Conservation (phyloP, 805 yeast genomes). For the Kodamaea neixiangensis region DNA sequence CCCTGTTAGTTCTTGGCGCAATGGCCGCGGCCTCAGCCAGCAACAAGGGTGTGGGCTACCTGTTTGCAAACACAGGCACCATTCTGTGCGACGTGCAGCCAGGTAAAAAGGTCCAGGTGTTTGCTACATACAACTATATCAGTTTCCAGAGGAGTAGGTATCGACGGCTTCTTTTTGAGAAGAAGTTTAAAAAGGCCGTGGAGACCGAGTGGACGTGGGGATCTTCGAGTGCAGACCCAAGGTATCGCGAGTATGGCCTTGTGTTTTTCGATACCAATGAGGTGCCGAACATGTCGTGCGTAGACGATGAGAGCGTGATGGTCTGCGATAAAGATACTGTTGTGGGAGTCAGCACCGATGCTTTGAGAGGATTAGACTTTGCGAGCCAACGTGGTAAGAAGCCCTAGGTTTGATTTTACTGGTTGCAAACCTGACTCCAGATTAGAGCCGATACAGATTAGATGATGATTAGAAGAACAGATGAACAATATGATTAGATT, state of each 20-base stretch:
- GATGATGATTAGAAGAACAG: no score
- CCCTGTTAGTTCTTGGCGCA: slow-evolving; percentile 1
- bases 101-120: slow-evolving; percentile 21
- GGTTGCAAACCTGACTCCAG: no score
- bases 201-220: not conserved
- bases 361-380: not conserved
- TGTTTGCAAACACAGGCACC: slow-evolving; percentile 13
- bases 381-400: no score
- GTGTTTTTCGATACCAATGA: slow-evolving; percentile 16
- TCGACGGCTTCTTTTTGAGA: slow-evolving; percentile 12
- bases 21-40: not conserved
- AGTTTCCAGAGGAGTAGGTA: slow-evolving; percentile 18
- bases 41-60: not conserved
- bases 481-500: no score
- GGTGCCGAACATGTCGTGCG: slow-evolving; percentile 19
- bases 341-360: not conserved
- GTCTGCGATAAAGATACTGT: slow-evolving; percentile 9
- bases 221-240: slow-evolving; percentile 5
- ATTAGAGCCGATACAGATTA: no score
- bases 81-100: slow-evolving; percentile 20
- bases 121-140: slow-evolving; percentile 15
- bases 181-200: not conserved
- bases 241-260: slow-evolving; percentile 15
- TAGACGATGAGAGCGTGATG: slow-evolving; percentile 13
- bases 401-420: no score